Conservation (phyloP, 2,329 filamentous ascomycete species). For the Rachicladosporium sp. region DNA sequence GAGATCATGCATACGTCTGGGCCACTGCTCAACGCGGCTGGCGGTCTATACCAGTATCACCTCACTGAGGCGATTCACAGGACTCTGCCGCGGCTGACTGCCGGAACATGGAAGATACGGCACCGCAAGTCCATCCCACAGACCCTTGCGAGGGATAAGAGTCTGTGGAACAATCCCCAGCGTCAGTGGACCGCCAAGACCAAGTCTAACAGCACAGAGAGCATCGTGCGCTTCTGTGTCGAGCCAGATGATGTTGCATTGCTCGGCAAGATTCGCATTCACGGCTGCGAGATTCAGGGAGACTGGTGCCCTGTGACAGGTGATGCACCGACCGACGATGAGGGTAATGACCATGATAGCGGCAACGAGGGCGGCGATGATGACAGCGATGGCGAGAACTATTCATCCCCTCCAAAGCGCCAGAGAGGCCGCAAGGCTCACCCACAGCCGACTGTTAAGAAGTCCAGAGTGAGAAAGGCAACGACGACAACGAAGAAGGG, state of each 20-base stretch:
- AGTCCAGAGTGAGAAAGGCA: too few species aligned
- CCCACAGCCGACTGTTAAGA: too few species aligned
- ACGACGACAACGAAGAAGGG: too few species aligned
- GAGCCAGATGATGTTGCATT: neutral
- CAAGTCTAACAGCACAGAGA: neutral
- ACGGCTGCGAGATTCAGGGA: constrained; percentile 1
- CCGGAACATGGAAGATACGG: neutral
- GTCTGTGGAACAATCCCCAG: neutral
- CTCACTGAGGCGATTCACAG: neutral
- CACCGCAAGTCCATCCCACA: neutral
- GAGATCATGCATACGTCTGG: neutral
- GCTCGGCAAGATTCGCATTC: neutral
- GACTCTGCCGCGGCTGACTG: neutral
- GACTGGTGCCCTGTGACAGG: neutral
- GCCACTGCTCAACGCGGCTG: neutral
- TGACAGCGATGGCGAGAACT: neutral
- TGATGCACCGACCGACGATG: neutral
- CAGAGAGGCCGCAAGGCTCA: neutral
- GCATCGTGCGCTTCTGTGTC: neutral
- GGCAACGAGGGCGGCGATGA: neutral
- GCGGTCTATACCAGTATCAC: neutral
- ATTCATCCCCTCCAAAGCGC: too few species aligned
- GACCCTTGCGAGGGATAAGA: neutral
- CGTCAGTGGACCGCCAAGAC: constrained; percentile 1
- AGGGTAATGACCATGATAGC: neutral